Base-by-base conservation (phyloP, 2,329 filamentous ascomycete genomes). In the Fusarium sp. region DNA sequence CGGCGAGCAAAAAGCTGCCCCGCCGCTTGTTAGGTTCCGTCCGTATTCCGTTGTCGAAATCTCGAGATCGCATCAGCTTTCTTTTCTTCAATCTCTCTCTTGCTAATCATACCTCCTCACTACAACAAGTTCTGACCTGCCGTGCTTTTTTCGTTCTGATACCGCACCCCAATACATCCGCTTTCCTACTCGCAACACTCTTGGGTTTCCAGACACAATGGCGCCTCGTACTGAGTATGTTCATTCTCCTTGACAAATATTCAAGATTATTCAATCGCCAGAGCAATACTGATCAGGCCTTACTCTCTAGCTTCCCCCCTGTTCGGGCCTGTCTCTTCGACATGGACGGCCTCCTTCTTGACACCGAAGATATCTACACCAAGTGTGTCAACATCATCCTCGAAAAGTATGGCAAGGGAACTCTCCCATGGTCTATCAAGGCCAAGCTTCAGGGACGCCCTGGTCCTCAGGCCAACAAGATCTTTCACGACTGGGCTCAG, bases 331-430 rank as follows among this genome's bases (percentile, higher is more conserved):
- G 95, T 83, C 91, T 99, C 74, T 98, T 99, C 82, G 96, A 99
- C 86, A 98, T 98, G 95, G 96, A 99, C 83, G 96, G 96, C 69
- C 92, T 99, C 41, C 90, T 99, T 26, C 93, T 99, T 80, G 92
- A 98, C 83, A 95, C 94, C 39, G 96, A 98, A 86, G 96, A 98
- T 78, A 83, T 91, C 63, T 98, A 98, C 86, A 96, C 94, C 0
- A 81, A 89, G 33, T 93, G 93, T 83, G 93, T 95, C 70, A 98
- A 99, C 84, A 86, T 90, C 31, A 89, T 98, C 42, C 91, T 99
- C 44, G 86, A 88, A 64, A 91, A 93, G 80, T 94, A 96, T 82
- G 89, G 88, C 78, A 90, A 90, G 56, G 92, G 94, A 2, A 81
- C 85, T 20, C 86, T 98, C n/a, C 96, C 96, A 2, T 98, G 96